Percentiles rank a stretch among this genome's conserved stretches.
Evolutionary conservation across 208 protist genomes (phyloP).

Genomic region (Leptomonas pyrrhocoris): DNA sequence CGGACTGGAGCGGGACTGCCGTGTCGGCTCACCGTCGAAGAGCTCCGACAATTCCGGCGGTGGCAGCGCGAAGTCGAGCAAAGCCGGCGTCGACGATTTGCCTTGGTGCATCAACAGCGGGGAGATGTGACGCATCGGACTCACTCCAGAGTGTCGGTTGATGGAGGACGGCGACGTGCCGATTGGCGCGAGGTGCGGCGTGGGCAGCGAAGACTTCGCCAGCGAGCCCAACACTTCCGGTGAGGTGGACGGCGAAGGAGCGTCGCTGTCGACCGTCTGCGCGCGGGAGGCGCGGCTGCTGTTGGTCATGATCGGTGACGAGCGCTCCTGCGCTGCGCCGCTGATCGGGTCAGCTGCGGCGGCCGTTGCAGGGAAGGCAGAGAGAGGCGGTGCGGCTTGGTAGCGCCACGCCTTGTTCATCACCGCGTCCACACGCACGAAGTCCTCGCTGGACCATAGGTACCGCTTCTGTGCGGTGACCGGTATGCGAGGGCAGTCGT

Average conservation of each 20-base stretch:
- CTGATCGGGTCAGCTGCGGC: neutral
- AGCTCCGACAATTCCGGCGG: slow-evolving; percentile 21
- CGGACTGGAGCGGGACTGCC: slow-evolving; percentile 23
- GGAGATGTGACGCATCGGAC: slow-evolving; percentile 9
- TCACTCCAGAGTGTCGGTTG: slow-evolving; percentile 8
- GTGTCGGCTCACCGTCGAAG: slow-evolving; percentile 17
- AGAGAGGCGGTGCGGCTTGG: slow-evolving; percentile 11
- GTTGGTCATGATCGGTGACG: slow-evolving; percentile 22
- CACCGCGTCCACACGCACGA: slow-evolving; percentile 40
- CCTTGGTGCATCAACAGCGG: slow-evolving; percentile 11
- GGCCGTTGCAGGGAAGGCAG: neutral
- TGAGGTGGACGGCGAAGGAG: slow-evolving; percentile 18
- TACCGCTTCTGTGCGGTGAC: slow-evolving; percentile 11
- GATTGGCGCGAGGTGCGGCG: slow-evolving; percentile 30
- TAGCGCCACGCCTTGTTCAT: slow-evolving; percentile 36
- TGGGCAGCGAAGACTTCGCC: slow-evolving; percentile 35
- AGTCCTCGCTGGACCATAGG: slow-evolving; percentile 39
- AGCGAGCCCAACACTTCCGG: slow-evolving; percentile 28
- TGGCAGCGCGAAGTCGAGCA: slow-evolving; percentile 27
- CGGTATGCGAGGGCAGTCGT: slow-evolving; percentile 33
- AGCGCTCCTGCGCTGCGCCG: slow-evolving; percentile 7
- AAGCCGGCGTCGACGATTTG: slow-evolving; percentile 18
- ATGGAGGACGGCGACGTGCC: slow-evolving; percentile 3
- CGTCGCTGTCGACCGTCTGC: slow-evolving; percentile 15
- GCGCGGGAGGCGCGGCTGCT: slow-evolving; percentile 19